These are phyloP conservation scores for Pisolithus microcarpus DNA, from an alignment of 768 basidiomycete species.

Conservation along the genomic window DNA sequence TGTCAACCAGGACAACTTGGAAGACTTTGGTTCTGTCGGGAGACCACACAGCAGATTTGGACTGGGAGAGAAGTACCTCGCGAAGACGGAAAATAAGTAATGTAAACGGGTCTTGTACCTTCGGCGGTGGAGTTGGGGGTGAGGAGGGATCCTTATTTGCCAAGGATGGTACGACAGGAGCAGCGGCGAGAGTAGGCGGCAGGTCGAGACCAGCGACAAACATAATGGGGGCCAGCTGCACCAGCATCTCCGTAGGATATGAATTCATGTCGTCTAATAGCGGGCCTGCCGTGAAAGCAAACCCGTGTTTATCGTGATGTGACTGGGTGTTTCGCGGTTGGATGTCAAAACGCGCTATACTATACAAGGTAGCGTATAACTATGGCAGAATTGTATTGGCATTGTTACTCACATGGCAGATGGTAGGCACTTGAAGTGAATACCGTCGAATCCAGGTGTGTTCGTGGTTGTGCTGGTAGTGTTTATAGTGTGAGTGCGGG, in stretches of 20 bases:
- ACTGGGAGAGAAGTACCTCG: conserved; percentile 58
- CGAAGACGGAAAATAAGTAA: conserved; percentile 56
- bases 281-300: neutral
- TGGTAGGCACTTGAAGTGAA: too few species aligned
- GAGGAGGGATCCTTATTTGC: conserved; percentile 15
- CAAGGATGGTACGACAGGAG: conserved; percentile 9
- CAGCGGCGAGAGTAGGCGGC: conserved; percentile 10
- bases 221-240: conserved; percentile 90
- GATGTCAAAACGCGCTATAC: neutral
- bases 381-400: too few species aligned
- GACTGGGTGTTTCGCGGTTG: neutral
- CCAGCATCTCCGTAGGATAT: conserved; percentile 82
- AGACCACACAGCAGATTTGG: conserved; percentile 63
- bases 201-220: conserved; percentile 81
- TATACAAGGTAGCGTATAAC: neutral
- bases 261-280: conserved; percentile 61
- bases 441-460: too few species aligned
- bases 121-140: conserved; percentile 20
- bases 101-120: conserved; percentile 53
- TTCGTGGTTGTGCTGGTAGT: too few species aligned
- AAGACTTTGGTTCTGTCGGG: conserved; percentile 69
- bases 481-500: too few species aligned
- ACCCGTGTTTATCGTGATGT: neutral
- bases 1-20: conserved; percentile 80
- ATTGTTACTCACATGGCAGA: too few species aligned